These are phyloP conservation scores for Aspergillus thermomutatus DNA, from an alignment of 2,329 filamentous ascomycete species.

Conservation along the genomic window DNA sequence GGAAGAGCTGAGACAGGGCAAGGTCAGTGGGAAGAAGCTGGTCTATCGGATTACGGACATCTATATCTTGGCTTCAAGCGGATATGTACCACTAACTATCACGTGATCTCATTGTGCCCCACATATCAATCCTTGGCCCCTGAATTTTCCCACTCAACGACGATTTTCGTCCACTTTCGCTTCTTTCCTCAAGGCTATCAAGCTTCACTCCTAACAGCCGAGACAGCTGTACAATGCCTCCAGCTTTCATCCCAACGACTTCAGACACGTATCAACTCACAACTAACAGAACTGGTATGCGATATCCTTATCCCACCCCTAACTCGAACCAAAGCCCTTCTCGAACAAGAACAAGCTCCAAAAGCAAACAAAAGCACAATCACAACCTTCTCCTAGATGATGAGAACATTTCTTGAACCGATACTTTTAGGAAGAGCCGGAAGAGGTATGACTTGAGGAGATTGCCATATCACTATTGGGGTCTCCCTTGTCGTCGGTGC, in stretches of 20 bases:
- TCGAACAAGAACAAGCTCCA: not conserved
- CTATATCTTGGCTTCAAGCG: not conserved
- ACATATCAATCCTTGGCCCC: not conserved
- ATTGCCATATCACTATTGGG: conserved; percentile 13
- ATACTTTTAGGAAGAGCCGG: conserved; percentile 47
- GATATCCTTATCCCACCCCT: not conserved
- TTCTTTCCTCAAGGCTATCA: not conserved
- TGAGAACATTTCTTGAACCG: conserved; percentile 43
- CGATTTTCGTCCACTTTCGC: not conserved
- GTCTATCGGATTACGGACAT: not conserved
- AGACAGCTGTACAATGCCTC: not conserved
- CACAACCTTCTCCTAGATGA: conserved; percentile 32
- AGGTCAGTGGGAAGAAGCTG: conserved; percentile 1
- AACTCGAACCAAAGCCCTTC: not conserved
- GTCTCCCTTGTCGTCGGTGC: conserved; percentile 42
- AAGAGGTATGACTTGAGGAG: conserved; percentile 42
- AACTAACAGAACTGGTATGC: not conserved
- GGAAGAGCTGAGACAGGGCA: not conserved
- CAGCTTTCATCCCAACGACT: not conserved
- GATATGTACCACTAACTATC: not conserved
- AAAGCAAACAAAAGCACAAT: not conserved
- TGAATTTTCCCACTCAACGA: not conserved
- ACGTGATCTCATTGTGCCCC: not conserved
- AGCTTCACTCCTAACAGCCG: not conserved
- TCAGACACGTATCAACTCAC: not conserved